phyloP scores from a whole-genome alignment of 192 early-diverging fungal genomes.

The Podila horticola region DNA sequence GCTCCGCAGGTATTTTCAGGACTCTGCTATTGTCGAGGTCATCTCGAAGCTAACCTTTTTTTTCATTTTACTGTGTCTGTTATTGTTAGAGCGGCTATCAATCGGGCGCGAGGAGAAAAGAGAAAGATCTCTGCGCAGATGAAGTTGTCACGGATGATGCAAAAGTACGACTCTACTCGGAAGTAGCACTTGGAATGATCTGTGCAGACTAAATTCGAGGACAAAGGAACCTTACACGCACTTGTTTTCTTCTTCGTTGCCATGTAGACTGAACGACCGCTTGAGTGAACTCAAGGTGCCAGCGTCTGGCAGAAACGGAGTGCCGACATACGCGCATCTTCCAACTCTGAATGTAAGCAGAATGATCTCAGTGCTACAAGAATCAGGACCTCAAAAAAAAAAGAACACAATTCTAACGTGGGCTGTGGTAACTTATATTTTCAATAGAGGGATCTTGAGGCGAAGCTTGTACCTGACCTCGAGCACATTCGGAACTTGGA shows the following conservation, averaged over 20 bases:
- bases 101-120: conserved; percentile 29
- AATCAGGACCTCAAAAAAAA: no score
- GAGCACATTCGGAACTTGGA: conserved; percentile 47
- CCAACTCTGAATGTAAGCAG: conserved; percentile 18
- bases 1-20: neutral
- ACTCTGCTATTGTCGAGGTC: neutral
- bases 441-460: conserved; percentile 34
- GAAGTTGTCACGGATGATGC: conserved; percentile 29
- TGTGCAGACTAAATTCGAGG: no score
- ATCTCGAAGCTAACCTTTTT: neutral
- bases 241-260: neutral
- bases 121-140: conserved; percentile 38
- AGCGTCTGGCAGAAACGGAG: conserved; percentile 1
- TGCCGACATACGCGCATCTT: conserved; percentile 20
- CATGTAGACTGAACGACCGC: conserved; percentile 34
- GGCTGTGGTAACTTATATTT: neutral
- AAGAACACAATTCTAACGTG: no score
- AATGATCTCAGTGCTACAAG: neutral
- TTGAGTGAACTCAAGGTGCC: conserved; percentile 45
- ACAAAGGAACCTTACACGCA: no score
- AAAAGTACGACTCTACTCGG: conserved; percentile 22
- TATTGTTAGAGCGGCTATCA: conserved; percentile 28
- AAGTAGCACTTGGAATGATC: neutral
- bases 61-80: neutral
- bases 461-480: conserved; percentile 41